Base-by-base conservation (phyloP, 768 basidiomycete genomes). In the Cystobasidium tubakii region DNA sequence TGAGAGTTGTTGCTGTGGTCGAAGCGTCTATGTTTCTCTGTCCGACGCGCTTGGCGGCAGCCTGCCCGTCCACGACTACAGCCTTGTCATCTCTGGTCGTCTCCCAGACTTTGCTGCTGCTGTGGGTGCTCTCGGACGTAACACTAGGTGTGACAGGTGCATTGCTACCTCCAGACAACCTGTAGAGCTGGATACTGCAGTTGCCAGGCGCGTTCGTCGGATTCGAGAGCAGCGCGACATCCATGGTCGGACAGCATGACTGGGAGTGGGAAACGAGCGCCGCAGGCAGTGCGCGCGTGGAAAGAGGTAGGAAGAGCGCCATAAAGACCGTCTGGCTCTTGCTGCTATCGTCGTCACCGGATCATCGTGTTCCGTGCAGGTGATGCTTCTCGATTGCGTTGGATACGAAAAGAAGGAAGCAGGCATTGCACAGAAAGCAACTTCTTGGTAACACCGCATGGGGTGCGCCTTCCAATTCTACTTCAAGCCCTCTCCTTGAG, bases 181-280 rank as follows among this genome's bases (percentile, higher is more conserved):
- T 29, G 57, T 36, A 70, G 54, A 69, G 69, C 55, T 46, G 66
- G 29, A 54, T 72, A 31, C 9, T 60, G 55, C 44, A 42, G 25
- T 62, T 72, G 66, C 55, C 54, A n/a, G 43, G 27, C 53, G 69
- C 53, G 55, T 71, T 71, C 29, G 69, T 71, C 9, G 71, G 46
- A 23, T 25, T 62, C 2, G 55, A 42, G 12, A 75, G 57, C 4
- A 71, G 15, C 31, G 66, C 71, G 55, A 66, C 69, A 62, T 75
- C 74, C 74, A 75, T 75, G 34, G 74, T 63, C 1, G 74, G 74
- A 62, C 74, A 75, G 66, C 66, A 57, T 54, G 74, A 71, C n/a
- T 54, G 54, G 9, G 34, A 13, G 25, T 72, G 55, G 2, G 69
- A 31, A 3, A 71, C 43, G 25, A 55, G 46, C 46, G 66, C 27